A percentile compares a stretch with the other conserved stretches of the same genome.
Conservation (phyloP, 805 yeast genomes). For the Nakazawaea peltata region DNA sequence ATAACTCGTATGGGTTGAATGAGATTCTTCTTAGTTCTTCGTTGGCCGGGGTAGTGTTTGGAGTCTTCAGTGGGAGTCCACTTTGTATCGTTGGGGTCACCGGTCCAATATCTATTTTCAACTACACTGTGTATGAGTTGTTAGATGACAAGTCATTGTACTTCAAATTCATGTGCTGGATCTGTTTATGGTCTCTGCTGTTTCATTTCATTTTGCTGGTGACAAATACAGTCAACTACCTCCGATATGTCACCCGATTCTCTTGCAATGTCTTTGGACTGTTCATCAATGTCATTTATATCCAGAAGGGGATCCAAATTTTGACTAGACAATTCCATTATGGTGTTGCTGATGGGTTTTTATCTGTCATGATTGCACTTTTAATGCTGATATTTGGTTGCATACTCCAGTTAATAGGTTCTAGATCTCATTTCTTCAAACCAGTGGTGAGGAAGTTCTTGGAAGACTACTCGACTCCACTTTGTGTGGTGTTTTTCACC, state of each 20-base stretch:
- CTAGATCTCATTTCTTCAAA: slow-evolving; percentile 52
- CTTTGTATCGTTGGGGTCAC: slow-evolving; percentile 94
- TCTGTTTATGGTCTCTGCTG: slow-evolving; percentile 84
- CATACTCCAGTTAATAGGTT: slow-evolving; percentile 49
- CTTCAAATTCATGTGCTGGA: slow-evolving; percentile 95
- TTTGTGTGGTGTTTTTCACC: slow-evolving; percentile 80
- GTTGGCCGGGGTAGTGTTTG: slow-evolving; percentile 83
- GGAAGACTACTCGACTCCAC: slow-evolving; percentile 81
- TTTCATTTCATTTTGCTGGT: slow-evolving; percentile 71
- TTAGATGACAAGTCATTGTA: slow-evolving; percentile 48
- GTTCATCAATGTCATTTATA: slow-evolving; percentile 79
- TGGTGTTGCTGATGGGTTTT: slow-evolving; percentile 48
- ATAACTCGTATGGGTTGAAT: slow-evolving; percentile 83
- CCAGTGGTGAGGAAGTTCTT: slow-evolving; percentile 58
- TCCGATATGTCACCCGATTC: slow-evolving; percentile 67
- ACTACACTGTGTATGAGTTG: slow-evolving; percentile 78
- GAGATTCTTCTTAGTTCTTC: slow-evolving; percentile 83
- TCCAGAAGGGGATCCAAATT: slow-evolving; percentile 87
- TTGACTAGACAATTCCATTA: slow-evolving; percentile 57
- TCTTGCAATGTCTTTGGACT: slow-evolving; percentile 93
- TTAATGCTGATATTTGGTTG: slow-evolving; percentile 74
- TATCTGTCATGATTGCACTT: slow-evolving; percentile 66
- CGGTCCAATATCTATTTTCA: slow-evolving; percentile 90
- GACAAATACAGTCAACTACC: slow-evolving; percentile 55
- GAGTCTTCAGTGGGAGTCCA: slow-evolving; percentile 83